Conservation (phyloP, 345 rosid species). For the Brassica incana region DNA sequence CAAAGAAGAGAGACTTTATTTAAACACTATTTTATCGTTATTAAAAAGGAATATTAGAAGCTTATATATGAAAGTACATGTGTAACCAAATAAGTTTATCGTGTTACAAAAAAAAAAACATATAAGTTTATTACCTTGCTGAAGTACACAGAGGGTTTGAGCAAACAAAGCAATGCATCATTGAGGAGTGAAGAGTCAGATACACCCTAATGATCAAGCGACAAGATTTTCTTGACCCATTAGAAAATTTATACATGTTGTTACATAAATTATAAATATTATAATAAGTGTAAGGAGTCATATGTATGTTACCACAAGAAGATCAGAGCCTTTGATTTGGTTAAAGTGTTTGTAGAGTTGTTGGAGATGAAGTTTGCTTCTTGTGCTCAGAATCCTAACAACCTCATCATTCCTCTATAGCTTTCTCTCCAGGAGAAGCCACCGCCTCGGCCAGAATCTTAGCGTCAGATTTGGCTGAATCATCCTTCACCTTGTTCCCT, state of each 20-base stretch:
- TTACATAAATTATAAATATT: neutral
- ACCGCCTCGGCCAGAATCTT: slow-evolving; percentile 47
- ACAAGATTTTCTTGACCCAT: neutral
- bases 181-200: slow-evolving; percentile 43
- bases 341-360: slow-evolving; percentile 52
- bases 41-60: neutral
- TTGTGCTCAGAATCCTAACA: slow-evolving; percentile 66
- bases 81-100: neutral
- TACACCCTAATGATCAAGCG: slow-evolving; percentile 53
- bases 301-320: slow-evolving; percentile 49
- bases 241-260: neutral
- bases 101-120: neutral
- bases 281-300: neutral
- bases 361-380: slow-evolving; percentile 79
- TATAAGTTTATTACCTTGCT: slow-evolving; percentile 51
- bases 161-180: slow-evolving; percentile 60
- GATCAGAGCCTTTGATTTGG: slow-evolving; percentile 47
- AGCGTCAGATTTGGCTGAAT: slow-evolving; percentile 65
- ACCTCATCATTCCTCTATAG: slow-evolving; percentile 60
- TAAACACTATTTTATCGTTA: neutral
- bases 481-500: slow-evolving; percentile 62
- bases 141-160: slow-evolving; percentile 62
- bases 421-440: slow-evolving; percentile 41
- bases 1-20: neutral
- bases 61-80: neutral